A percentile compares a stretch with the other conserved stretches of the same genome.
phyloP scores from a whole-genome alignment of 306 rosid species.

The Pachyrhizus erosus region DNA sequence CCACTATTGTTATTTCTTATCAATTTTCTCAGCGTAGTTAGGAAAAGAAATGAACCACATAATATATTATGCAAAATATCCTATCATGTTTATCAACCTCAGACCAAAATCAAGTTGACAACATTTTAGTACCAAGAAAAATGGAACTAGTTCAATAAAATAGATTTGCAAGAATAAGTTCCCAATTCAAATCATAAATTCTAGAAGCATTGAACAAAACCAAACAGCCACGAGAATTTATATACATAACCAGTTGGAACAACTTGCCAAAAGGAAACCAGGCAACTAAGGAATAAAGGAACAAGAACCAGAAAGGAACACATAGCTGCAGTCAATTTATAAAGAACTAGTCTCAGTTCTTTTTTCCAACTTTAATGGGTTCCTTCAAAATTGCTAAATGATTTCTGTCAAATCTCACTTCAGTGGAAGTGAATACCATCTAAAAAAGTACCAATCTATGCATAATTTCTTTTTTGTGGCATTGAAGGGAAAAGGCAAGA shows the following conservation, averaged over 20 bases:
- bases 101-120: constrained; percentile 1
- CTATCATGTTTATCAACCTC: background rate
- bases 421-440: background rate
- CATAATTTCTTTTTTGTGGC: background rate
- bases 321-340: constrained; percentile 8
- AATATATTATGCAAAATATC: background rate
- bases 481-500: background rate
- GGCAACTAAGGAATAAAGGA: constrained; percentile 5
- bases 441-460: background rate
- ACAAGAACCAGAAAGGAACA: constrained; percentile 6
- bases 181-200: constrained; percentile 2
- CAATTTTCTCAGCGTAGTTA: background rate
- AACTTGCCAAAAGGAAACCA: background rate
- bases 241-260: background rate
- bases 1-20: background rate
- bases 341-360: background rate
- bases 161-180: background rate
- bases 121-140: background rate
- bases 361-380: background rate
- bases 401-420: background rate
- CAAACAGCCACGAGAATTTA: background rate
- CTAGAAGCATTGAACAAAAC: constrained; percentile 3
- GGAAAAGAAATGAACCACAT: background rate
- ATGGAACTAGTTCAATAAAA: background rate
- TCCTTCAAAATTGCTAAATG: background rate